Evolutionary conservation across 371 early-diverging fungal species (phyloP).

Genomic region (Zychaea mexicana): DNA sequence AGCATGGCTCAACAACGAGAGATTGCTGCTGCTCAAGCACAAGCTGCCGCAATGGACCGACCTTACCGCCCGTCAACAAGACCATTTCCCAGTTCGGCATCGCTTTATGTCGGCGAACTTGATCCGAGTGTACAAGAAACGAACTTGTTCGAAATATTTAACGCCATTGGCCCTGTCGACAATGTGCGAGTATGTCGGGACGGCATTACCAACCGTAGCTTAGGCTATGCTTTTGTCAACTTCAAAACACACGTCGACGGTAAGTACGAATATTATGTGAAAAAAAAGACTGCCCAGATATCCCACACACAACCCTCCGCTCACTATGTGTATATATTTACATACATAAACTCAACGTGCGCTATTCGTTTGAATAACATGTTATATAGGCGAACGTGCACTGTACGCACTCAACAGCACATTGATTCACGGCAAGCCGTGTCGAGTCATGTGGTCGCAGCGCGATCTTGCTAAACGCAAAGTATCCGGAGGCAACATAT

Average conservation of each 20-base stretch:
- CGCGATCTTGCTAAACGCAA: conserved; percentile 91
- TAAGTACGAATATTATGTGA: conserved; percentile 23
- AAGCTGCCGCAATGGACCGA: conserved; percentile 24
- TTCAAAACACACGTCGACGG: conserved; percentile 75
- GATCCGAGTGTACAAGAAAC: conserved; percentile 93
- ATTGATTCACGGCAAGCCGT: conserved; percentile 86
- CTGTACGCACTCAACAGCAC: conserved; percentile 92
- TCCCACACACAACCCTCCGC: not conserved
- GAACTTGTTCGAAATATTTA: conserved; percentile 91
- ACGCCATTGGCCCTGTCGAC: conserved; percentile 86
- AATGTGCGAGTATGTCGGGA: conserved; percentile 97
- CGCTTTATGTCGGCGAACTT: conserved; percentile 90
- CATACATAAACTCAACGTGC: too few species aligned
- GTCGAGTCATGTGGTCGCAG: conserved; percentile 99
- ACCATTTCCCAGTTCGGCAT: conserved; percentile 41
- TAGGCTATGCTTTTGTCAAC: conserved; percentile 98
- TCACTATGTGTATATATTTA: too few species aligned
- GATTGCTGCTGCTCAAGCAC: conserved; percentile 43
- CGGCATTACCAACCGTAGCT: conserved; percentile 89
- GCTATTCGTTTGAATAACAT: not conserved
- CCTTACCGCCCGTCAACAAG: conserved; percentile 21
- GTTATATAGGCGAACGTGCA: conserved; percentile 73
- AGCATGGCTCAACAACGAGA: conserved; percentile 38
- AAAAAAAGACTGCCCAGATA: not conserved
- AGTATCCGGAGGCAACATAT: conserved; percentile 93